phyloP scores from a whole-genome alignment of 768 basidiomycete genomes.

The Tylopilus intermedius region DNA sequence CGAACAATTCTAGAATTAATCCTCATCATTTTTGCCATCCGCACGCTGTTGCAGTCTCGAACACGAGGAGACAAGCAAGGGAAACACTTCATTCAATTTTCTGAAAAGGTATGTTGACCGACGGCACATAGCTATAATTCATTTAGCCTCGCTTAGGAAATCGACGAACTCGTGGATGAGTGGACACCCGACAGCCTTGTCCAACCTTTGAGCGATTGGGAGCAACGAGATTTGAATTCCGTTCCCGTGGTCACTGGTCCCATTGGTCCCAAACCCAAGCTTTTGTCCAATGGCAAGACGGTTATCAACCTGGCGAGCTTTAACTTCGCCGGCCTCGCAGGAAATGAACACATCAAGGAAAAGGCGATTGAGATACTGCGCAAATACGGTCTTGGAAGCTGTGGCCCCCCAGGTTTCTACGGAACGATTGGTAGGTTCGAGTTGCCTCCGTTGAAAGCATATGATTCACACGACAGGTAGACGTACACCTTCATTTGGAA shows the following conservation, averaged over 20 bases:
- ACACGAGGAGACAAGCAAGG: slow-evolving; percentile 81
- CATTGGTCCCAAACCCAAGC: slow-evolving; percentile 78
- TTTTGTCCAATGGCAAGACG: slow-evolving; percentile 65
- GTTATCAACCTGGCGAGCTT: slow-evolving; percentile 82
- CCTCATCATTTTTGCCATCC: slow-evolving; percentile 79
- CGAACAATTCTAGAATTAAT: slow-evolving; percentile 87
- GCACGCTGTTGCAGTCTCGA: slow-evolving; percentile 85
- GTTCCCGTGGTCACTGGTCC: slow-evolving; percentile 77
- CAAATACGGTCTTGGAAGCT: slow-evolving; percentile 90
- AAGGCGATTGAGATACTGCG: slow-evolving; percentile 77
- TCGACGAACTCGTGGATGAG: slow-evolving; percentile 93
- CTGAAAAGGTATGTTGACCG: slow-evolving; percentile 66
- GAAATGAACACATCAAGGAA: slow-evolving; percentile 83
- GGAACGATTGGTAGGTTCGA: slow-evolving; percentile 77
- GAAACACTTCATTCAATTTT: slow-evolving; percentile 87
- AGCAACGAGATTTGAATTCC: slow-evolving; percentile 63
- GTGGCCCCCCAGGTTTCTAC: slow-evolving; percentile 96
- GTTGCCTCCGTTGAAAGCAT: background rate
- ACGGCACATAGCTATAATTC: background rate
- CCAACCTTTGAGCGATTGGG: slow-evolving; percentile 51
- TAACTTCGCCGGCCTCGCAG: slow-evolving; percentile 88
- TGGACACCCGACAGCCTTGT: slow-evolving; percentile 87
- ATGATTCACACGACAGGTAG: slow-evolving; percentile 36
- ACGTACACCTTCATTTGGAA: slow-evolving; percentile 89
- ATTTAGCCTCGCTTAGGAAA: slow-evolving; percentile 56